phyloP scores from a whole-genome alignment of 2,329 filamentous ascomycete species.

The Neonectria sp. region DNA sequence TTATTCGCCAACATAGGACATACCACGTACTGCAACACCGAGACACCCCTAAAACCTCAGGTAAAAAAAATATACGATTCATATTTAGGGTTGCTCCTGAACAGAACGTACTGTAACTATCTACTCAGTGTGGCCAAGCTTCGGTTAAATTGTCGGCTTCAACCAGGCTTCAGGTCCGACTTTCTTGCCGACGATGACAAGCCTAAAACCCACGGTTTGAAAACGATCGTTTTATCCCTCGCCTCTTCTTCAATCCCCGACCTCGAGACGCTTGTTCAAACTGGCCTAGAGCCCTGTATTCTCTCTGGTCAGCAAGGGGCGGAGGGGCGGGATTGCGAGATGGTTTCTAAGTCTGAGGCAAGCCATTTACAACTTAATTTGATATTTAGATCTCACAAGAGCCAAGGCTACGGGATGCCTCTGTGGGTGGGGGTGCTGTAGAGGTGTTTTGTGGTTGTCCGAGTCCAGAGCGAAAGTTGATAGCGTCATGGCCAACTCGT shows the following conservation, averaged over 20 bases:
- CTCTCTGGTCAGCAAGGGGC: slow-evolving; percentile 11
- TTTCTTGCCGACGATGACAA: background rate
- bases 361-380: slow-evolving; percentile 2
- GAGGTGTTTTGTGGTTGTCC: background rate
- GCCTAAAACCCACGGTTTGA: background rate
- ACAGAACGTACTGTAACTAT: background rate
- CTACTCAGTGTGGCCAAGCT: background rate
- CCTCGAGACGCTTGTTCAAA: slow-evolving; percentile 16
- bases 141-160: background rate
- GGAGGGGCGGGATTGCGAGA: slow-evolving; percentile 1
- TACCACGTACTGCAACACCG: background rate
- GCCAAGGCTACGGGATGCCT: background rate
- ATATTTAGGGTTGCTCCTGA: background rate
- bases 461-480: background rate
- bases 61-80: background rate
- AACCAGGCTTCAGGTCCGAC: background rate
- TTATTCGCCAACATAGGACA: background rate
- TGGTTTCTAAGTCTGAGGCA: slow-evolving; percentile 7
- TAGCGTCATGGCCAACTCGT: background rate
- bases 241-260: background rate
- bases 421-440: background rate
- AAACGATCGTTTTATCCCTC: background rate
- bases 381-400: background rate
- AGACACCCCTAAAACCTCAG: background rate
- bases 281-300: slow-evolving; percentile 6